phyloP scores from a whole-genome alignment of 2,329 filamentous ascomycete species.

The Elsinoe necatrix region DNA sequence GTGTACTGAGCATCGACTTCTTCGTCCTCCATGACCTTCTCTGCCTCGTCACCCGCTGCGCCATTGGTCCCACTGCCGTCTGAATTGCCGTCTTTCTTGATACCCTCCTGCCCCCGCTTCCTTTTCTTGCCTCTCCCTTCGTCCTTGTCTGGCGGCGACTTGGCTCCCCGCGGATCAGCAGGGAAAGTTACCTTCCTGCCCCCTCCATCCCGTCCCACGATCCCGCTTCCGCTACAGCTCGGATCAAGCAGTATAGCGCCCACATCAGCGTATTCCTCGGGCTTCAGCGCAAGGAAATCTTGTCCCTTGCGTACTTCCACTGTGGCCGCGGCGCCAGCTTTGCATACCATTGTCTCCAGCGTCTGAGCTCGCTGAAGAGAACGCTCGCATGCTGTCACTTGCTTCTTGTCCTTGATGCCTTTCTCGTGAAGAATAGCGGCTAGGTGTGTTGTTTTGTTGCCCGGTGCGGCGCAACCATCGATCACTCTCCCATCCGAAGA shows the following conservation, averaged over 20 bases:
- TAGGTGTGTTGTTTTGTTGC: conserved; percentile 94
- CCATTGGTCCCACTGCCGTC: not conserved
- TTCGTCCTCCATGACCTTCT: conserved; percentile 32
- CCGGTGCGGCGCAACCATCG: conserved; percentile 90
- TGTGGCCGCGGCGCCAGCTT: conserved; percentile 60
- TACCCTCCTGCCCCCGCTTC: not conserved
- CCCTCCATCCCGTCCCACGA: conserved; percentile 71
- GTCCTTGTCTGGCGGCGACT: conserved; percentile 14
- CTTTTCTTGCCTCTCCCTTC: conserved; percentile 17
- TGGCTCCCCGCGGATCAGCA: not conserved
- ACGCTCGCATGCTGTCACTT: conserved; percentile 73
- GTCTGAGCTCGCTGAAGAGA: conserved; percentile 63
- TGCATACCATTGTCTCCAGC: conserved; percentile 73
- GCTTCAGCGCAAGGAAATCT: conserved; percentile 74
- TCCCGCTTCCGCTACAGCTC: conserved; percentile 91
- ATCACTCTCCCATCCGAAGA: conserved; percentile 65
- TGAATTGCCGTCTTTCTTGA: not conserved
- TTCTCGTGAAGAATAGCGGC: conserved; percentile 58
- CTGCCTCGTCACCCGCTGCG: conserved; percentile 13
- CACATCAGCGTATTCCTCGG: conserved; percentile 60
- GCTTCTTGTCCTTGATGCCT: conserved; percentile 28
- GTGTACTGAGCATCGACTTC: conserved; percentile 28
- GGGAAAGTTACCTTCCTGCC: not conserved
- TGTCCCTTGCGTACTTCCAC: conserved; percentile 63
- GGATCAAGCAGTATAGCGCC: conserved; percentile 79